phyloP scores from a whole-genome alignment of 2,329 filamentous ascomycete species.

The Penicillium vulpinum region DNA sequence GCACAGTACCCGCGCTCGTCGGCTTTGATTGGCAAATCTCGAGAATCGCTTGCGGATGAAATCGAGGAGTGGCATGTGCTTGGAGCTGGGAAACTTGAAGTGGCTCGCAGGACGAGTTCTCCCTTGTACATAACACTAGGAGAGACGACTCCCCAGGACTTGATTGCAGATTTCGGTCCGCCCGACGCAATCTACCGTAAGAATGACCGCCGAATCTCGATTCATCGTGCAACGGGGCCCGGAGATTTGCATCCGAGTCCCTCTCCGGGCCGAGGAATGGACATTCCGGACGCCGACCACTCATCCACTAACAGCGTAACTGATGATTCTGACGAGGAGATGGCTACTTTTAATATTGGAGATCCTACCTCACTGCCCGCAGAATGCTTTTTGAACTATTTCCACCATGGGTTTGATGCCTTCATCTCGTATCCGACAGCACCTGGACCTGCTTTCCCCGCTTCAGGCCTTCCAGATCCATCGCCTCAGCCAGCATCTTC shows the following conservation, averaged over 20 bases:
- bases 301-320: slow-evolving; percentile 71
- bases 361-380: slow-evolving; percentile 55
- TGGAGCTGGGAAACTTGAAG: slow-evolving; percentile 74
- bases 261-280: slow-evolving; percentile 38
- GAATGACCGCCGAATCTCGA: slow-evolving; percentile 82
- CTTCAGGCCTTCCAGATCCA: slow-evolving; percentile 38
- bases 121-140: slow-evolving; percentile 74
- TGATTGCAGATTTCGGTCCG: slow-evolving; percentile 85
- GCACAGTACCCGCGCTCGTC: slow-evolving; percentile 74
- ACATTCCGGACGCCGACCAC: slow-evolving; percentile 68
- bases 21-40: slow-evolving; percentile 66
- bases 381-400: slow-evolving; percentile 93
- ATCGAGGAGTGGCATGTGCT: slow-evolving; percentile 77
- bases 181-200: slow-evolving; percentile 94
- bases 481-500: slow-evolving; percentile 45
- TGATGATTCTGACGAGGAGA: slow-evolving; percentile 66
- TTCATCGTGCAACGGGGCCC: slow-evolving; percentile 57
- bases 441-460: slow-evolving; percentile 64
- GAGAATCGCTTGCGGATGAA: slow-evolving; percentile 83
- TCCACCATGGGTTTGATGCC: slow-evolving; percentile 90
- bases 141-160: slow-evolving; percentile 86
- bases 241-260: slow-evolving; percentile 38
- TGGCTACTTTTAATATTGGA: slow-evolving; percentile 55
- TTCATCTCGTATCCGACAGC: slow-evolving; percentile 76
- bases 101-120: slow-evolving; percentile 68